A percentile compares a stretch with the other conserved stretches of the same genome.
These are phyloP conservation scores for Chlorophyllum brunneum DNA, from an alignment of 768 basidiomycete genomes.

Conservation along the genomic window DNA sequence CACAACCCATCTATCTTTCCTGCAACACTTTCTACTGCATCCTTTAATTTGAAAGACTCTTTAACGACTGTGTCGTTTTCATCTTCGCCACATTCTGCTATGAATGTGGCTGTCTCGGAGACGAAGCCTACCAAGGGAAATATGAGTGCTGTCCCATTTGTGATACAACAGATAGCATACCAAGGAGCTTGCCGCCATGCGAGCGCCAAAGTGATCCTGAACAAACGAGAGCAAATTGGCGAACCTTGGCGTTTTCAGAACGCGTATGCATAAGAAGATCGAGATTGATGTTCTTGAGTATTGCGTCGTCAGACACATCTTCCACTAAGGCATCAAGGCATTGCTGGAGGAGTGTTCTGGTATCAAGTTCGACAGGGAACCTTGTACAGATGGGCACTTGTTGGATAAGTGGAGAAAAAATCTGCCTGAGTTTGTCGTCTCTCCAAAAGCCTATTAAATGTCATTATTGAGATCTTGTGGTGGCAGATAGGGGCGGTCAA, in stretches of 20 bases:
- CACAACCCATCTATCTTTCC: constrained; percentile 55
- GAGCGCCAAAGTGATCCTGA: constrained; percentile 72
- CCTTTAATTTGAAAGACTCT: constrained; percentile 63
- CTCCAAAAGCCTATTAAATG: constrained; percentile 81
- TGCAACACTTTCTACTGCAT: constrained; percentile 67
- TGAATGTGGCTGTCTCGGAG: constrained; percentile 80
- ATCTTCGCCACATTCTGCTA: constrained; percentile 84
- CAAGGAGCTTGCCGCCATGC: constrained; percentile 71
- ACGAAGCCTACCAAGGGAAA: constrained; percentile 52
- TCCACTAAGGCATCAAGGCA: constrained; percentile 56
- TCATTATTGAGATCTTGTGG: neutral
- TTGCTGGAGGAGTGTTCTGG: constrained; percentile 39
- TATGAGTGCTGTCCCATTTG: constrained; percentile 4
- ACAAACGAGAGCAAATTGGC: constrained; percentile 67
- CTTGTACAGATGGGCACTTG: constrained; percentile 57
- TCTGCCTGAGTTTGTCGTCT: constrained; percentile 67
- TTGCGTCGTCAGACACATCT: constrained; percentile 46
- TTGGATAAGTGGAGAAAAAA: constrained; percentile 54
- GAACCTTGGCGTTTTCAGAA: constrained; percentile 68
- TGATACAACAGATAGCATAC: constrained; percentile 31
- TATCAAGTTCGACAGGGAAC: constrained; percentile 29
- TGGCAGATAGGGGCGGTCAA: constrained; percentile 6
- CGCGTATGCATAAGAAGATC: constrained; percentile 86
- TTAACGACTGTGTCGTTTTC: constrained; percentile 81
- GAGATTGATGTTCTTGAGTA: constrained; percentile 81